Base-by-base conservation (phyloP, 495 filamentous ascomycete genomes). In the Penicillium nucicola region DNA sequence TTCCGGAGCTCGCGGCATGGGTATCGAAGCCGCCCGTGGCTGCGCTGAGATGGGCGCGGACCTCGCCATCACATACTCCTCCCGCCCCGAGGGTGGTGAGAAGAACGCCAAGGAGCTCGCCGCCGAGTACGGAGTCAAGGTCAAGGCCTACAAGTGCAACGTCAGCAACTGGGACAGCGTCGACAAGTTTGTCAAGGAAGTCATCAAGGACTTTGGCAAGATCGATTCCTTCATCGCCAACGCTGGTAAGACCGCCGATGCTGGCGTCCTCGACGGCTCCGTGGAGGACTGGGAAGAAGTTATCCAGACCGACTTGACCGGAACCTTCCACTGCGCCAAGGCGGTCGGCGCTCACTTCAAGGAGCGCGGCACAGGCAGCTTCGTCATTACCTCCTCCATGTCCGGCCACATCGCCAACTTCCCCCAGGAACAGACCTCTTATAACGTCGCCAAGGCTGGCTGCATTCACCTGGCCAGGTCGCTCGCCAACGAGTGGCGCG, bases 341-440 rank as follows among this genome's bases (percentile, higher is more conserved):
- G 83, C 84, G 14, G 77, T 84, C 5, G 84, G 84, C 13, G 64
- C 73, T 9, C 80, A 84, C 61, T 86, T 86, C 71, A 80, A 83
- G 66, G 61, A 84, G 67, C 77, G 76, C 28, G 77, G 78, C 25
- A 79, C 69, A 15, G 84, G 84, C 15, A 76, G 69, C 54, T 77
- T 86, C 59, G 76, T 87, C 67, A 81, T 84, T 50, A 87, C 84
- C 12, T 72, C 84, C 3, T 77, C 71, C 44, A 87, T 87, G 84
- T 83, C 77, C 19, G 87, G 86, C 12, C 85, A 87, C 68, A 84
- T 89, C 48, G 87, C 80, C 69, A 90, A 90, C 66, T 87, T 76
- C 70, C 86, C 87, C 2, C 86, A 89, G 65, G 84, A 89, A 64
- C 87, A 90, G 68, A 88, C 85, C 11, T 80, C 77, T n/a, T 90